phyloP scores from a whole-genome alignment of 2,329 filamentous ascomycete species.

The Calonectria crousiana region DNA sequence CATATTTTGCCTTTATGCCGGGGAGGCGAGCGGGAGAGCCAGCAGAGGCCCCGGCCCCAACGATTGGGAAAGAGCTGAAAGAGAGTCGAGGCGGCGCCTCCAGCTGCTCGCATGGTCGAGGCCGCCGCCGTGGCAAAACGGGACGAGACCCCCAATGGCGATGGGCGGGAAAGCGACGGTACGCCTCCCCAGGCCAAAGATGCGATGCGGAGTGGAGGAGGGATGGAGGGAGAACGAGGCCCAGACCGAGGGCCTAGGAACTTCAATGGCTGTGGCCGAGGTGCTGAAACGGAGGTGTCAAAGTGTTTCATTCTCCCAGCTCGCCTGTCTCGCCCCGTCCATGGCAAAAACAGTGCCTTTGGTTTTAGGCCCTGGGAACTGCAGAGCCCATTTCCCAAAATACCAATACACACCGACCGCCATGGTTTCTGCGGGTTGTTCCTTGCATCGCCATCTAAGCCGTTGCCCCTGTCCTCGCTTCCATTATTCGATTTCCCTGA shows the following conservation, averaged over 20 bases:
- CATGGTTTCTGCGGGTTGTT: background rate
- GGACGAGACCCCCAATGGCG: background rate
- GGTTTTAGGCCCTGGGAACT: background rate
- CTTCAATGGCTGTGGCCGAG: background rate
- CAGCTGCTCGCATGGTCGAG: conserved; percentile 3
- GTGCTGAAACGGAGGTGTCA: background rate
- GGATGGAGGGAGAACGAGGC: background rate
- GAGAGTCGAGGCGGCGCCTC: conserved; percentile 10
- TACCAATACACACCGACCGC: background rate
- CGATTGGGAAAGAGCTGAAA: background rate
- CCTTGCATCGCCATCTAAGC: background rate
- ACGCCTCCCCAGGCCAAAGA: background rate
- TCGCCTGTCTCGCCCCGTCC: background rate
- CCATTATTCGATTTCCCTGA: background rate
- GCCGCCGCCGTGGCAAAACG: conserved; percentile 11
- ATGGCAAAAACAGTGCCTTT: background rate
- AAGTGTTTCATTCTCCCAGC: conserved; percentile 10
- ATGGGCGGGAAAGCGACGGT: background rate
- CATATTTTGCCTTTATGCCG: background rate
- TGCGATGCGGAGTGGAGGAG: background rate
- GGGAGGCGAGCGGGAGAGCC: background rate
- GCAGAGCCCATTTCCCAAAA: background rate
- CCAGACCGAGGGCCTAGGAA: background rate
- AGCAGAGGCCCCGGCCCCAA: background rate
- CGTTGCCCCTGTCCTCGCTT: background rate